Conservation (phyloP, 495 filamentous ascomycete species). For the Aspergillus indologenus region DNA sequence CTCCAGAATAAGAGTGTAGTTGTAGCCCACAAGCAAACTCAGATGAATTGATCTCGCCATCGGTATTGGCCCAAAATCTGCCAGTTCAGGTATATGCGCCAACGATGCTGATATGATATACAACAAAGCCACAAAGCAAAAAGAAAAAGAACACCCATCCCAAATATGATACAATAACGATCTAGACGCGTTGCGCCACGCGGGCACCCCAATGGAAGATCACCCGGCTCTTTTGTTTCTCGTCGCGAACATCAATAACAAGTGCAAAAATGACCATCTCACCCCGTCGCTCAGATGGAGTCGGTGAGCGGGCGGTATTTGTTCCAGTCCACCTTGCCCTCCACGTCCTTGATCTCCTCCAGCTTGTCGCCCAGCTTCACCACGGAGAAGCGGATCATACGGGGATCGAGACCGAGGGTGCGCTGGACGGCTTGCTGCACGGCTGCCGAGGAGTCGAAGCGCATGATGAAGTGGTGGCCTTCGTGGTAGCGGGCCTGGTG, state of each 20-base stretch:
- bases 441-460: slow-evolving; percentile 72
- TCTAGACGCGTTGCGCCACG: slow-evolving; percentile 6
- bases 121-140: slow-evolving; percentile 14
- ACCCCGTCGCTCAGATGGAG: slow-evolving; percentile 19
- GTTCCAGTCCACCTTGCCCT: slow-evolving; percentile 60
- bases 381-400: slow-evolving; percentile 80
- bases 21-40: neutral
- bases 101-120: slow-evolving; percentile 35
- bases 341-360: slow-evolving; percentile 60
- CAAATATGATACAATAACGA: slow-evolving; percentile 29
- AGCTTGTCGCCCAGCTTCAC: slow-evolving; percentile 85
- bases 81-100: slow-evolving; percentile 32
- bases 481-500: slow-evolving; percentile 75
- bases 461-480: slow-evolving; percentile 97
- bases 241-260: slow-evolving; percentile 18
- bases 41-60: slow-evolving; percentile 11
- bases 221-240: slow-evolving; percentile 9
- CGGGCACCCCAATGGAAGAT: slow-evolving; percentile 15
- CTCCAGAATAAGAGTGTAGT: neutral
- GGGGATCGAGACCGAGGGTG: slow-evolving; percentile 80
- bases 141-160: slow-evolving; percentile 27
- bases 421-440: slow-evolving; percentile 70
- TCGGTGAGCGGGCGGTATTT: slow-evolving; percentile 31
- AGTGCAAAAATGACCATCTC: slow-evolving; percentile 4
- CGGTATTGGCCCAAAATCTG: slow-evolving; percentile 5